These are phyloP conservation scores for Laguncularia racemosa DNA, from an alignment of 345 rosid genomes.

Conservation along the genomic window DNA sequence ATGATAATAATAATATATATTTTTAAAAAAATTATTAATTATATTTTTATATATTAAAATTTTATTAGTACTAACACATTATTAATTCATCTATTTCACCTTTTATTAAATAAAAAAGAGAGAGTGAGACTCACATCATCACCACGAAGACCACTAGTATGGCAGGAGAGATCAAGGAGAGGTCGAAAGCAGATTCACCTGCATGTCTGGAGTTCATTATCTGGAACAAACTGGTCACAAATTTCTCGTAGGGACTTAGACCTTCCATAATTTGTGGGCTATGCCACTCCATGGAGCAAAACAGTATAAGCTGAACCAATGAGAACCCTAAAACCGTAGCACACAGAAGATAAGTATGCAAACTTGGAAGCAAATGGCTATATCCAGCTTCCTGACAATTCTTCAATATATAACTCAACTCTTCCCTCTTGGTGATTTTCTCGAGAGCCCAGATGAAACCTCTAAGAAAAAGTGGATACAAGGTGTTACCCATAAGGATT, in stretches of 20 bases:
- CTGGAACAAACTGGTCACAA: slow-evolving; percentile 34
- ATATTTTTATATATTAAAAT: too few relatives aligned
- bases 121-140: slow-evolving; percentile 50
- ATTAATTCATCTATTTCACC: not conserved
- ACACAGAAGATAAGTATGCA: slow-evolving; percentile 16
- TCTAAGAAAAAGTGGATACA: slow-evolving; percentile 34
- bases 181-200: slow-evolving; percentile 48
- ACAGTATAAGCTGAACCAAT: slow-evolving; percentile 2
- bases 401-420: slow-evolving; percentile 29
- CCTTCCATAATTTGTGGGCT: slow-evolving; percentile 23
- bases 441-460: slow-evolving; percentile 27
- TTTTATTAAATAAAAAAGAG: not conserved
- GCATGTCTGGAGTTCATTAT: slow-evolving; percentile 43
- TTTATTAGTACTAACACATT: too few relatives aligned
- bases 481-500: slow-evolving; percentile 44
- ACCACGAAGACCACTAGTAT: slow-evolving; percentile 43
- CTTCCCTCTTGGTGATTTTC: slow-evolving; percentile 22
- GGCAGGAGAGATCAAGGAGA: slow-evolving; percentile 44
- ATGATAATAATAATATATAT: too few relatives aligned
- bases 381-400: slow-evolving; percentile 34
- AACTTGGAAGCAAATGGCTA: slow-evolving; percentile 28
- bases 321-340: slow-evolving; percentile 32
- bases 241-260: slow-evolving; percentile 34
- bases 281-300: slow-evolving; percentile 12
- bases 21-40: too few relatives aligned